A percentile compares a stretch with the other conserved stretches of the same genome.
Evolutionary conservation across 345 rosid species (phyloP).

Genomic region (Brassica nigra): DNA sequence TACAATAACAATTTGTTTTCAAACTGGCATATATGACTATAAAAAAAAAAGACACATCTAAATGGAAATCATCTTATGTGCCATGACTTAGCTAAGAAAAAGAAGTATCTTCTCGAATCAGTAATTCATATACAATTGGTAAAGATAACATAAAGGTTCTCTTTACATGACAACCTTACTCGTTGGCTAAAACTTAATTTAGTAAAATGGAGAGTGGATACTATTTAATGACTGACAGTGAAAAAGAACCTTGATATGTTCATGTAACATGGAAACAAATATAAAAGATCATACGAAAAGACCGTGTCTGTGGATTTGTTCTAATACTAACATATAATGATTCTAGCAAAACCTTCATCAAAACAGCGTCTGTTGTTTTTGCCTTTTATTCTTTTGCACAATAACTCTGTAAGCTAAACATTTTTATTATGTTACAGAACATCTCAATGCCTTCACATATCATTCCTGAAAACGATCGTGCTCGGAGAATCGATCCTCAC

Average conservation of each 20-base stretch:
- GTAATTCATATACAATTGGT: too few relatives aligned
- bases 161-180: too few relatives aligned
- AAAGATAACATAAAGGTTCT: too few relatives aligned
- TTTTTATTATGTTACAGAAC: conserved; percentile 5
- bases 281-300: not conserved
- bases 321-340: not conserved
- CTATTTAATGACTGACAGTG: not conserved
- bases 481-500: conserved; percentile 85
- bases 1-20: too few relatives aligned
- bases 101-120: too few relatives aligned
- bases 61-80: too few relatives aligned
- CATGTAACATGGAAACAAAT: not conserved
- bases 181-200: too few relatives aligned
- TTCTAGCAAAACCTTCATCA: not conserved
- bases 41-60: too few relatives aligned
- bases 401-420: not conserved
- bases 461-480: conserved; percentile 55
- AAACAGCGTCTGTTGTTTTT: not conserved
- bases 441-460: not conserved
- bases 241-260: not conserved
- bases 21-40: too few relatives aligned
- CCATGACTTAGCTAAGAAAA: too few relatives aligned
- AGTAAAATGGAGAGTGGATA: too few relatives aligned
- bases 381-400: conserved; percentile 1
- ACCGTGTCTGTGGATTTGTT: not conserved